Conservation (phyloP, 768 basidiomycete species). For the Steccherinum ochraceum region DNA sequence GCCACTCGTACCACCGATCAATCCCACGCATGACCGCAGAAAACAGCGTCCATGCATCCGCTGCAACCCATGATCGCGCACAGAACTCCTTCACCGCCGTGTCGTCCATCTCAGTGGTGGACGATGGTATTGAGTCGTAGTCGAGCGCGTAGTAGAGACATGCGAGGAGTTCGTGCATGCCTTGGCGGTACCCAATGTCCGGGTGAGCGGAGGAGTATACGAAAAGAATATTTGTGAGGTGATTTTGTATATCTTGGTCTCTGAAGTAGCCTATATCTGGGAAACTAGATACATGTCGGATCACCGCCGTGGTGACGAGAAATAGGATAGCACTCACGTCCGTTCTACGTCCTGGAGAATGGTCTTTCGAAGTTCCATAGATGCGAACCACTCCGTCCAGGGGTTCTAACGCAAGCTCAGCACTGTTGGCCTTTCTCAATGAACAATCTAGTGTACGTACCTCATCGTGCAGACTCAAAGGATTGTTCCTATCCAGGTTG, state of each 20-base stretch:
- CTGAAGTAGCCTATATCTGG: constrained; percentile 96
- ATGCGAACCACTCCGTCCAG: constrained; percentile 91
- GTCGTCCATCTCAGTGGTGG: constrained; percentile 25
- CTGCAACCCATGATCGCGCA: constrained; percentile 62
- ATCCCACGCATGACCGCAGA: constrained; percentile 69
- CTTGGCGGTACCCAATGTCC: constrained; percentile 90
- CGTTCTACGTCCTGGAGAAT: constrained; percentile 94
- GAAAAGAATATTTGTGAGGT: constrained; percentile 84
- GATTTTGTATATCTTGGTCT: constrained; percentile 61
- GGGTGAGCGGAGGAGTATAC: constrained; percentile 75
- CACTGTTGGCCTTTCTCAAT: not conserved
- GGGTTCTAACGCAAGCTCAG: constrained; percentile 55
- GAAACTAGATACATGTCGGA: constrained; percentile 56
- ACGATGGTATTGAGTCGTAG: constrained; percentile 62
- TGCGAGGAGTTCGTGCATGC: constrained; percentile 97
- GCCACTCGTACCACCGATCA: constrained; percentile 66
- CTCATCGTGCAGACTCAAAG: constrained; percentile 73
- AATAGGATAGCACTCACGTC: constrained; percentile 54
- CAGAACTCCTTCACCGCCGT: constrained; percentile 52
- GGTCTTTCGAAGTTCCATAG: constrained; percentile 82
- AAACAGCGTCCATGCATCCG: constrained; percentile 88
- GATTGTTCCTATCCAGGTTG: constrained; percentile 71
- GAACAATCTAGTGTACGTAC: constrained; percentile 27
- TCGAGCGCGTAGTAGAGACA: constrained; percentile 80
- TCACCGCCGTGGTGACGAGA: too few relatives aligned